Percentiles rank a stretch among this genome's conserved stretches.
These are phyloP conservation scores for Cyberlindnera galapagoensis DNA, from an alignment of 805 yeast genomes.

Conservation along the genomic window DNA sequence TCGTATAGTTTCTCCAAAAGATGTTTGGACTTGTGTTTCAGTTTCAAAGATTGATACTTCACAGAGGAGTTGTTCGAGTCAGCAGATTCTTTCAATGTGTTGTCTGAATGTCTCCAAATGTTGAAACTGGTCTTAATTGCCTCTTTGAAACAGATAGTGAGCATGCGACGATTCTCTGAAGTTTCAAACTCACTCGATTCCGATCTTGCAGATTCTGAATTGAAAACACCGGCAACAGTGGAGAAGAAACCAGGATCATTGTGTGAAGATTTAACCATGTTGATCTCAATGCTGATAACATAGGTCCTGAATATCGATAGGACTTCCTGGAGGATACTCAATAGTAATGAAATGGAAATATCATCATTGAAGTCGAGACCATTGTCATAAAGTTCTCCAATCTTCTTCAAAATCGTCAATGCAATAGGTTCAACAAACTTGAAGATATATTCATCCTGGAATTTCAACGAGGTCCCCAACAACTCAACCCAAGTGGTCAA, in stretches of 20 bases:
- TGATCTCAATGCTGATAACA: slow-evolving; percentile 47
- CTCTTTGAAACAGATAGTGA: slow-evolving; percentile 48
- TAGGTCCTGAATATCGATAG: slow-evolving; percentile 34
- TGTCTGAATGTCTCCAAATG: slow-evolving; percentile 70
- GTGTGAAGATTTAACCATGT: slow-evolving; percentile 24
- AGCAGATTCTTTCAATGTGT: slow-evolving; percentile 15
- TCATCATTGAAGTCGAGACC: slow-evolving; percentile 29
- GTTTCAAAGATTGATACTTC: slow-evolving; percentile 45
- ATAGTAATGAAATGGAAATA: slow-evolving; percentile 36
- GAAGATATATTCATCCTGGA: slow-evolving; percentile 22
- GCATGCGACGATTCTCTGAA: slow-evolving; percentile 14
- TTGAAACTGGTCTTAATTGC: slow-evolving; percentile 48
- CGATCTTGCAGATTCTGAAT: slow-evolving; percentile 44
- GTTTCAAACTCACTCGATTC: slow-evolving; percentile 2
- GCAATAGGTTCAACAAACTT: slow-evolving; percentile 20
- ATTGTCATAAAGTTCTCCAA: slow-evolving; percentile 14
- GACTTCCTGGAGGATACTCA: slow-evolving; percentile 61
- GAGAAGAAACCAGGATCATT: slow-evolving; percentile 44
- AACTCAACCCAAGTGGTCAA: slow-evolving; percentile 18
- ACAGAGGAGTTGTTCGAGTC: slow-evolving; percentile 28
- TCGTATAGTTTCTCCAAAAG: slow-evolving; percentile 57
- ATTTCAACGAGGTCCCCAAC: slow-evolving; percentile 16
- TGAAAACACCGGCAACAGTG: slow-evolving; percentile 75
- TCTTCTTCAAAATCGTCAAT: slow-evolving; percentile 17
- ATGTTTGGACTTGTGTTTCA: slow-evolving; percentile 64